Evolutionary conservation across 1,284 basidiomycete genomes (phyloP).

Genomic region (Puccinia polysora): DNA sequence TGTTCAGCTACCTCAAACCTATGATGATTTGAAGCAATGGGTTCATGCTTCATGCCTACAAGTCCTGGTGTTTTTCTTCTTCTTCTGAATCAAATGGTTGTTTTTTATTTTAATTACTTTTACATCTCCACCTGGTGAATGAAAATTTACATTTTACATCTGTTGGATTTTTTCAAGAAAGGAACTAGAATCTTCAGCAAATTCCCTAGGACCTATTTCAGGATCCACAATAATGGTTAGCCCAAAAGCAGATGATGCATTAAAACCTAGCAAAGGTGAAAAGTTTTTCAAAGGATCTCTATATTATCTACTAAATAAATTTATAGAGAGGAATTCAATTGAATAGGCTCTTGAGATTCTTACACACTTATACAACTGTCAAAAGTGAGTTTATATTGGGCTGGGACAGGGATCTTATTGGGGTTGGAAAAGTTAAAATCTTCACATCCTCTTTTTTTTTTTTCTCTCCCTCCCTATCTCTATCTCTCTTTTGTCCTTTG

Average conservation of each 20-base stretch:
- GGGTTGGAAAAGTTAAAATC: too few relatives aligned
- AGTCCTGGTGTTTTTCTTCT: too few relatives aligned
- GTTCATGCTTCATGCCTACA: neutral
- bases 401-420: too few relatives aligned
- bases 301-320: too few relatives aligned
- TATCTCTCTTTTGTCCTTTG: neutral
- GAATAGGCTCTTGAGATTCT: too few relatives aligned
- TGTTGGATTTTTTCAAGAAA: conserved; percentile 90
- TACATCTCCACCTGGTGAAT: too few relatives aligned
- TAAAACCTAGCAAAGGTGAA: conserved; percentile 44
- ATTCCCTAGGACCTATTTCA: conserved; percentile 54
- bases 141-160: conserved; percentile 69
- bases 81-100: neutral
- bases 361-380: too few relatives aligned
- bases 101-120: too few relatives aligned
- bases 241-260: conserved; percentile 62
- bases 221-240: conserved; percentile 57
- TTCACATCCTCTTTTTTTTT: neutral
- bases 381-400: too few relatives aligned
- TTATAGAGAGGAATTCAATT: too few relatives aligned
- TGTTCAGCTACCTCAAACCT: conserved; percentile 60
- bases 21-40: conserved; percentile 2
- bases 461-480: too few relatives aligned
- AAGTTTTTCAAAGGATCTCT: conserved; percentile 16
- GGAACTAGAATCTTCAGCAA: conserved; percentile 73